phyloP scores from a whole-genome alignment of 495 filamentous ascomycete genomes.

The Xylaria flabelliformis region DNA sequence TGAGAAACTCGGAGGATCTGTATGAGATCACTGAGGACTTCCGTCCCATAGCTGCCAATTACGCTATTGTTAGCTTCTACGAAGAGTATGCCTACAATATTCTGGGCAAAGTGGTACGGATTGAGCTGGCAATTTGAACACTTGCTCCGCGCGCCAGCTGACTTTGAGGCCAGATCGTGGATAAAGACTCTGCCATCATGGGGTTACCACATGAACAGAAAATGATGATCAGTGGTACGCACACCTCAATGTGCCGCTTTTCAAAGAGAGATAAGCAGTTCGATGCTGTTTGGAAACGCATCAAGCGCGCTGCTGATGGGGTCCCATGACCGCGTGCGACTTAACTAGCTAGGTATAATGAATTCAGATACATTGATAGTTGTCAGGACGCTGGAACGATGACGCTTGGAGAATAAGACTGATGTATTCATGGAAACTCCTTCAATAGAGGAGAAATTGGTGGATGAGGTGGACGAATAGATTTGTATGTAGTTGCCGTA shows the following conservation, averaged over 20 bases:
- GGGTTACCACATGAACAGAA: constrained; percentile 27
- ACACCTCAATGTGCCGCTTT: constrained; percentile 24
- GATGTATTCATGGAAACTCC: no score
- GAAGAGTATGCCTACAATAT: neutral
- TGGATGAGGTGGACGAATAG: no score
- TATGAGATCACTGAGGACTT: neutral
- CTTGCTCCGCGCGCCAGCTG: neutral
- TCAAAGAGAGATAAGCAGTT: neutral
- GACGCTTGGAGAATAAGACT: no score
- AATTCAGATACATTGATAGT: no score
- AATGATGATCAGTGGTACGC: constrained; percentile 25
- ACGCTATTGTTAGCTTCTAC: neutral
- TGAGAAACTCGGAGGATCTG: neutral
- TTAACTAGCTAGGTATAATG: neutral
- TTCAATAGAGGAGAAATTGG: no score
- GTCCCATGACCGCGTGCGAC: neutral
- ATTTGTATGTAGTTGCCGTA: no score
- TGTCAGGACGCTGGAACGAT: no score
- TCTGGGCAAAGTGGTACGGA: neutral
- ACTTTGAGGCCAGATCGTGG: constrained; percentile 13
- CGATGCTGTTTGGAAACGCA: neutral
- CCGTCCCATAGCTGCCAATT: neutral
- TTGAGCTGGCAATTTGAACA: neutral
- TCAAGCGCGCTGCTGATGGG: neutral
- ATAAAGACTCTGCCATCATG: constrained; percentile 27